Base-by-base conservation (phyloP, 2,329 filamentous ascomycete genomes). In the Alternaria angustiovoidea region DNA sequence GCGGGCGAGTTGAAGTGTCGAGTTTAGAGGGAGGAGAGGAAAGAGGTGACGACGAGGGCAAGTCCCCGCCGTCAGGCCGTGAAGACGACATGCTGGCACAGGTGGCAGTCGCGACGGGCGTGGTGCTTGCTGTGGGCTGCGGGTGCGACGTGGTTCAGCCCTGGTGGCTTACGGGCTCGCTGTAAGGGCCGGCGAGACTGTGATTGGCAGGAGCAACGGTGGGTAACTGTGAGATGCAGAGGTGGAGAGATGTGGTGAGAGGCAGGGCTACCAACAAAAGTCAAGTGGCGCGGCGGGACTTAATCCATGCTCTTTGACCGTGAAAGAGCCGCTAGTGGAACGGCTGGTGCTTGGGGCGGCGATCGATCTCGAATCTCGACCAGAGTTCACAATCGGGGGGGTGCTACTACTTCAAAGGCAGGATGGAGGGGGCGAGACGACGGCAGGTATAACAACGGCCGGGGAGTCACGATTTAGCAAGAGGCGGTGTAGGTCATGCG, bases 401-500 rank as follows among this genome's bases (percentile, higher is more conserved):
- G 28, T 12, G 28, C 28, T 34, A 46, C 14, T 55, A 28, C 38
- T 24, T 36, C 38, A 41, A 42, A 26, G 22, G 26, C 16, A 39
- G 22, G 18, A 34, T n/a, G 34, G 51, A 43, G 53, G 32, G 41
- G 41, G 49, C 22, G 51, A 32, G 36, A 14, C 26, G 51, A 22
- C 18, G 20, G 26, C 24, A 30, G 48, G 36, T n/a, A 26, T 38
- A 55, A 32, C 24, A 42, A 51, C 22, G 32, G 61, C 26, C 43
- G 53, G 55, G 26, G 11, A 18, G 39, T 46, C 44, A 44, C 30
- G 42, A 34, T 44, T 41, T 14, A 20, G 18, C n/a, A 43, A 36
- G 57, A 54, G 55, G 65, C 65, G 63, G 65, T 67, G 65, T 61
- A 64, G 63, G 65, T 66, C 65, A 67, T 64, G 61, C 60, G 63